Base-by-base conservation (phyloP, 2,329 filamentous ascomycete genomes). In the Sporothrix schenckii region DNA sequence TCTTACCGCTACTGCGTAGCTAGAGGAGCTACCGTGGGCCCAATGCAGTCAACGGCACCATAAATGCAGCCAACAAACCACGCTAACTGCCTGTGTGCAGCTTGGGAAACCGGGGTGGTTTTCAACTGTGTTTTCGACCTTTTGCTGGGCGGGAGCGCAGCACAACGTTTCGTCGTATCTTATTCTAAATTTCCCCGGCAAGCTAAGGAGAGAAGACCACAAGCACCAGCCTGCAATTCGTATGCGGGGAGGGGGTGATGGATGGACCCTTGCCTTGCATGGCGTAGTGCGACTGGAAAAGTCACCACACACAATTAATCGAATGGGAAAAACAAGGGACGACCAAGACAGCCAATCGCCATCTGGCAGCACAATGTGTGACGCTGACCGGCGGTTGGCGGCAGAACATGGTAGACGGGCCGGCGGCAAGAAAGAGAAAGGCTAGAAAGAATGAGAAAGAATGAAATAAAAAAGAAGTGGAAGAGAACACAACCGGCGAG, bases 301-400 rank as follows among this genome's bases (percentile, higher is more conserved):
- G 44, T n/a, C 56, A 44, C 56, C 56, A 24, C 56, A 61, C 56
- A 14, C 6, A 61, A 44, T 6, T 21, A 44, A 39, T 19, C 19
- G 44, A 44, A 61, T 14, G 30, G 41, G 53, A 19, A 16, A 44
- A 49, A 39, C 50, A 34, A 14, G 30, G 47, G 47, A 61, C 60
- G 30, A 19, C 47, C 47, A 4, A 65, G 3, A n/a, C 54, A 61
- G 67, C 67, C 67, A 63, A 69, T 69, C 30, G 27, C 41, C 27
- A 13, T 63, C 30, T n/a, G 44, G 67, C 67, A 34, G 27, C 56
- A 69, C 67, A 44, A 68, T 16, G 67, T 63, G 56, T 30, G 30
- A 69, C 67, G n/a, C 67, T 61, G 56, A 10, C 67, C 54, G 67
- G 67, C 67, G 67, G 67, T 44, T 69, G 67, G 41, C 24, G 66